Evolutionary conservation across 2,329 filamentous ascomycete genomes (phyloP).

Genomic region (Phaeosphaeriaceae sp.): DNA sequence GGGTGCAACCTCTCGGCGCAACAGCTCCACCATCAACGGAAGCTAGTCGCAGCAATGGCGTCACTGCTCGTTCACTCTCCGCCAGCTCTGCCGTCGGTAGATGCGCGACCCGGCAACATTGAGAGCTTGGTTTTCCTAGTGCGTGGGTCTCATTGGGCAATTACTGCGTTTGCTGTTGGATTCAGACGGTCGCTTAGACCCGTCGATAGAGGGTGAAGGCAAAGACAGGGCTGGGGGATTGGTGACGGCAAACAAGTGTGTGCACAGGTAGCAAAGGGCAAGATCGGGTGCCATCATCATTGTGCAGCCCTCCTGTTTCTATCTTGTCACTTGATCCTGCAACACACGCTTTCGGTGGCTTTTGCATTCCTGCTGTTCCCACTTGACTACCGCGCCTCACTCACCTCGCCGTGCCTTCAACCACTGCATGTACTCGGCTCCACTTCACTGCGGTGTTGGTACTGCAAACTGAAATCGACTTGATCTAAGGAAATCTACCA

Average conservation of each 20-base stretch:
- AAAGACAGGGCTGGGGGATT: constrained; percentile 1
- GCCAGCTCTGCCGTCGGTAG: neutral
- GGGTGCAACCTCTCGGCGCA: constrained; percentile 1
- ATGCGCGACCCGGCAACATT: neutral
- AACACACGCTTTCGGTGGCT: constrained; percentile 3
- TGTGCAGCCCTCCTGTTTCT: neutral
- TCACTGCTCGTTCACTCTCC: neutral
- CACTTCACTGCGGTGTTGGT: neutral
- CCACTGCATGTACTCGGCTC: neutral
- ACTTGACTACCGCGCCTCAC: neutral
- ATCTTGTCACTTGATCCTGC: constrained; percentile 11
- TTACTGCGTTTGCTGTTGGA: neutral
- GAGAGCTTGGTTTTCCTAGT: neutral
- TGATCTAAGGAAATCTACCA: neutral
- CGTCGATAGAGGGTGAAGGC: neutral
- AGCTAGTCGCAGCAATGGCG: neutral
- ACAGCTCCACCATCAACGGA: neutral
- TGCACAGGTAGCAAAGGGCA: neutral
- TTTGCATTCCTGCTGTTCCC: constrained; percentile 7
- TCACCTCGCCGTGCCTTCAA: neutral
- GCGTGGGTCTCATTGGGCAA: neutral
- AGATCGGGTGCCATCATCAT: constrained; percentile 1
- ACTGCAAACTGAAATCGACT: neutral
- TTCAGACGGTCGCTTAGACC: neutral
- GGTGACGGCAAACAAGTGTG: constrained; percentile 3